These are phyloP conservation scores for Phialophora macrospora DNA, from an alignment of 2,329 filamentous ascomycete species.

Conservation along the genomic window DNA sequence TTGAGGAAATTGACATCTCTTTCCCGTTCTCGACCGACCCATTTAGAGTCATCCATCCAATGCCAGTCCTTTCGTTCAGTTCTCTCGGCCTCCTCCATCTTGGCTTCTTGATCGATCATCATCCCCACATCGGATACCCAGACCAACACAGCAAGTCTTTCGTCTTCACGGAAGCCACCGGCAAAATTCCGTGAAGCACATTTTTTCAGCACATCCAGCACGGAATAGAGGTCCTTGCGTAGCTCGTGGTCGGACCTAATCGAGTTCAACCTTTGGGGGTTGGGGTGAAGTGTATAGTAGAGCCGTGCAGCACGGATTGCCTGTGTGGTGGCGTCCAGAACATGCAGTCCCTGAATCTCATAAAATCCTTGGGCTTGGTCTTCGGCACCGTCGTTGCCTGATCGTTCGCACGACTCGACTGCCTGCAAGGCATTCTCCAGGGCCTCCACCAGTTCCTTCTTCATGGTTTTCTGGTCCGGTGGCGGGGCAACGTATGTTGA, in stretches of 20 bases:
- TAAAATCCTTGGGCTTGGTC: constrained; percentile 68
- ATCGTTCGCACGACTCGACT: constrained; percentile 52
- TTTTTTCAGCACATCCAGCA: constrained; percentile 88
- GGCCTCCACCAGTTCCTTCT: constrained; percentile 68
- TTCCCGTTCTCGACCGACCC: constrained; percentile 71
- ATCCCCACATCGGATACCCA: constrained; percentile 81
- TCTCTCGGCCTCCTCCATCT: constrained; percentile 74
- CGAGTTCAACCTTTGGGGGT: constrained; percentile 79
- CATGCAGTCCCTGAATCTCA: constrained; percentile 87
- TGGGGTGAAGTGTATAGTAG: constrained; percentile 92
- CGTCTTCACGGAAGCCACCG: constrained; percentile 77
- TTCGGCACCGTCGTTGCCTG: constrained; percentile 49
- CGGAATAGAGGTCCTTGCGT: constrained; percentile 78
- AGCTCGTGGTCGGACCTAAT: constrained; percentile 89
- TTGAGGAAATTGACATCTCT: constrained; percentile 80
- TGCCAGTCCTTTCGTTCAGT: constrained; percentile 74
- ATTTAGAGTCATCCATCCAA: constrained; percentile 73
- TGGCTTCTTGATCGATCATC: constrained; percentile 77
- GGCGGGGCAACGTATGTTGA: constrained; percentile 81
- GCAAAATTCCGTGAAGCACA: constrained; percentile 88
- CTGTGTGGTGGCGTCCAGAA: constrained; percentile 89
- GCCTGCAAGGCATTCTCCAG: constrained; percentile 72
- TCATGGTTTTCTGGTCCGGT: constrained; percentile 79
- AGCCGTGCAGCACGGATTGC: constrained; percentile 95
- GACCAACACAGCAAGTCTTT: constrained; percentile 72